These are phyloP conservation scores for Eimeria acervulina DNA, from an alignment of 169 alveolate genomes.

Conservation along the genomic window DNA sequence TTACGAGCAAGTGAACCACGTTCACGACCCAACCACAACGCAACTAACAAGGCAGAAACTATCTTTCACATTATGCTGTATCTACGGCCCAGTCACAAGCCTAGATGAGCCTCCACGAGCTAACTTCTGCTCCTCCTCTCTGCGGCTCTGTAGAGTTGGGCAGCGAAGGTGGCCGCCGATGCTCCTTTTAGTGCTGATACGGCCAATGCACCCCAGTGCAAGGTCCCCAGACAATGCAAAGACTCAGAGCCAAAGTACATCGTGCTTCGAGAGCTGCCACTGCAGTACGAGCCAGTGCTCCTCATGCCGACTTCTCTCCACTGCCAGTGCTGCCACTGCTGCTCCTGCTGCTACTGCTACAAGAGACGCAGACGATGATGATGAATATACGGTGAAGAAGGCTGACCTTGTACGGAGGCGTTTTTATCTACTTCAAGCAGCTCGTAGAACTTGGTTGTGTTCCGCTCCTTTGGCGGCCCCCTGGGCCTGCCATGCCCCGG, in stretches of 20 bases:
- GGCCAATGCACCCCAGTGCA: not conserved
- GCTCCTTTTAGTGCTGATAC: not conserved
- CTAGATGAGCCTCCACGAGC: not conserved
- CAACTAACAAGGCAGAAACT: not conserved
- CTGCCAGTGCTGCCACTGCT: conserved; percentile 2
- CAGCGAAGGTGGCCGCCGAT: not conserved
- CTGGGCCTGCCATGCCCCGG: conserved; percentile 73
- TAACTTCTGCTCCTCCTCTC: no score
- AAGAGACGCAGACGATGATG: not conserved
- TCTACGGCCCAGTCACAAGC: not conserved
- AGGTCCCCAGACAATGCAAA: not conserved
- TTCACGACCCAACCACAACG: not conserved
- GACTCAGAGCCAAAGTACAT: not conserved
- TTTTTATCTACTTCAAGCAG: conserved; percentile 91
- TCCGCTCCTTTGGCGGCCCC: conserved; percentile 87
- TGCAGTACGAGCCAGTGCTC: not conserved
- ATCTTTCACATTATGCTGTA: not conserved
- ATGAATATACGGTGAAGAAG: not conserved
- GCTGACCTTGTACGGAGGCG: conserved; percentile 89
- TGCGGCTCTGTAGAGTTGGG: not conserved
- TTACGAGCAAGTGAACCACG: not conserved
- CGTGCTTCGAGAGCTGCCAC: not conserved
- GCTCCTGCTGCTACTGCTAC: not conserved
- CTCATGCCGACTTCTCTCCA: not conserved
- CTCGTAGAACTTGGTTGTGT: conserved; percentile 93